Evolutionary conservation across 768 basidiomycete genomes (phyloP).

Genomic region (Suillus placidus): DNA sequence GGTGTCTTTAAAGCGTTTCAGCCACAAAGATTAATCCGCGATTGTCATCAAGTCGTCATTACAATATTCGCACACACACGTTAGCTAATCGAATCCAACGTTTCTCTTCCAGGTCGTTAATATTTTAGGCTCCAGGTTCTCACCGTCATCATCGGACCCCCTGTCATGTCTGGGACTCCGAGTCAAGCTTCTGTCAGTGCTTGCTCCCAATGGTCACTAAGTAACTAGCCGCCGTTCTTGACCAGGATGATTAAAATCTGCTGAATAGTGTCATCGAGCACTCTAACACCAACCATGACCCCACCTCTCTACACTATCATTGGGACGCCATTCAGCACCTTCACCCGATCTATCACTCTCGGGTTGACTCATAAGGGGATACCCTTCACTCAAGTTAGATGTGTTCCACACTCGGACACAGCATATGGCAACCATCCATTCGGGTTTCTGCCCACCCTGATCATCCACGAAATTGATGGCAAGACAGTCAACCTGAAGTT

Average conservation of each 20-base stretch:
- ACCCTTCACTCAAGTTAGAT: slow-evolving; percentile 28
- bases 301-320: slow-evolving; percentile 29
- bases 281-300: slow-evolving; percentile 18
- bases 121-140: background rate
- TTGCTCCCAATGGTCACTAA: background rate
- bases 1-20: background rate
- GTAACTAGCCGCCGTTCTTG: background rate
- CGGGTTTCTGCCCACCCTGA: slow-evolving; percentile 34
- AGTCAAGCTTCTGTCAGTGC: background rate
- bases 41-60: background rate
- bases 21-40: background rate
- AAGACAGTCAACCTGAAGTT: slow-evolving; percentile 27
- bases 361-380: slow-evolving; percentile 31
- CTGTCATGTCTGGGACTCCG: background rate
- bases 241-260: background rate
- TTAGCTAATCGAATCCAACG: background rate
- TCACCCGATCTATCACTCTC: slow-evolving; percentile 35
- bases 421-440: slow-evolving; percentile 34
- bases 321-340: slow-evolving; percentile 37
- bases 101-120: too few relatives aligned
- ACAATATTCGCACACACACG: background rate
- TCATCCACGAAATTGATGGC: slow-evolving; percentile 31
- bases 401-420: slow-evolving; percentile 30
- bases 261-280: background rate
- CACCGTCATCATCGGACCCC: background rate